Percentiles rank a stretch among this genome's conserved stretches.
phyloP scores from a whole-genome alignment of 2,329 filamentous ascomycete genomes.

The Aspergillus eucalypticola region DNA sequence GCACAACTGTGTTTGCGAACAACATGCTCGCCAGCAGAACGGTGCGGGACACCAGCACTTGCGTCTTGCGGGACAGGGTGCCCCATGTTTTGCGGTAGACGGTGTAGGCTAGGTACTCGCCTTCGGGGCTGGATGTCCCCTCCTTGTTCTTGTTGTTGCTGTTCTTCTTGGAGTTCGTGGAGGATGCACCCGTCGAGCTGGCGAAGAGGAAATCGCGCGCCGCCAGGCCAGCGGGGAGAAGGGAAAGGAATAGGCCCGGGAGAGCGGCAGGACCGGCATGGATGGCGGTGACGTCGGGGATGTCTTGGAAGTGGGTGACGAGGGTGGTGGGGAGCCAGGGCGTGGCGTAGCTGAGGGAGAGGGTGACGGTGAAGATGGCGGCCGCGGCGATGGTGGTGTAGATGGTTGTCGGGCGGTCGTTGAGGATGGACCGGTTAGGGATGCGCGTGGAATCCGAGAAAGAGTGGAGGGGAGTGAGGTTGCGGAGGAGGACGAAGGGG shows the following conservation, averaged over 20 bases:
- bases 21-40: slow-evolving; percentile 48
- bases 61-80: slow-evolving; percentile 60
- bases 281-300: slow-evolving; percentile 68
- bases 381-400: slow-evolving; percentile 69
- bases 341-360: slow-evolving; percentile 69
- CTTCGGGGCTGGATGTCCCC: slow-evolving; percentile 56
- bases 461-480: slow-evolving; percentile 60
- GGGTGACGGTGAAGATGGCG: slow-evolving; percentile 70
- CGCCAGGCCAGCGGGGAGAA: slow-evolving; percentile 70
- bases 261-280: slow-evolving; percentile 62
- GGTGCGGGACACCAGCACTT: slow-evolving; percentile 66
- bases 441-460: slow-evolving; percentile 46
- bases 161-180: slow-evolving; percentile 45
- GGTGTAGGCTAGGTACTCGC: slow-evolving; percentile 71
- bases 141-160: slow-evolving; percentile 49
- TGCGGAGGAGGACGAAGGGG: slow-evolving; percentile 75
- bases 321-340: slow-evolving; percentile 69
- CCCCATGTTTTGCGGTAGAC: slow-evolving; percentile 61
- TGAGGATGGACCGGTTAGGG: slow-evolving; percentile 65
- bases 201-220: slow-evolving; percentile 74
- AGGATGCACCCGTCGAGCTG: slow-evolving; percentile 48
- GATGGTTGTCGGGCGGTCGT: slow-evolving; percentile 62
- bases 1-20: slow-evolving; percentile 60
- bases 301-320: slow-evolving; percentile 71
- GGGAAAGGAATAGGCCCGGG: slow-evolving; percentile 48